Conservation (phyloP, 768 basidiomycete species). For the Leccinellum luteum region DNA sequence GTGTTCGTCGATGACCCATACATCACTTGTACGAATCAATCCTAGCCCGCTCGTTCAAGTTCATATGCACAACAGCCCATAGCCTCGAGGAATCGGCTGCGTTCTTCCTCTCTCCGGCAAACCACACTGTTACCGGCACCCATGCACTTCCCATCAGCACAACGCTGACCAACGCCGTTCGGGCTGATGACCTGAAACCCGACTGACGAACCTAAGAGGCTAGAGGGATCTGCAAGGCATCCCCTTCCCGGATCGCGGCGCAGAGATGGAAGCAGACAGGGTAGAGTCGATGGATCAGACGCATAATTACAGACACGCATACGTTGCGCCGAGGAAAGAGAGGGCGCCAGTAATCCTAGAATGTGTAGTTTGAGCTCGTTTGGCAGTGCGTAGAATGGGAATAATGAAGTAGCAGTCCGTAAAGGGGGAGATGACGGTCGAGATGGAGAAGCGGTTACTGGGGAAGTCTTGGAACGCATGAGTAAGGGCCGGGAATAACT, state of each 20-base stretch:
- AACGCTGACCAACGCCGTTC: constrained; percentile 21
- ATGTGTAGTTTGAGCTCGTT: constrained; percentile 56
- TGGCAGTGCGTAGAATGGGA: constrained; percentile 47
- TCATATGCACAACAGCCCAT: constrained; percentile 51
- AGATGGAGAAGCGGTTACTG: constrained; percentile 12
- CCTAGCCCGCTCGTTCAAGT: constrained; percentile 15
- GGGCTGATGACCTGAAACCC: constrained; percentile 5
- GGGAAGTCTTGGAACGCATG: constrained; percentile 27
- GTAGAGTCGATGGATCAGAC: constrained; percentile 47
- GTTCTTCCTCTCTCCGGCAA: constrained; percentile 42
- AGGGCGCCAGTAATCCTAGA: constrained; percentile 54
- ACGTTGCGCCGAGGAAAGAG: constrained; percentile 54
- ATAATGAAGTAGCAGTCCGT: constrained; percentile 19
- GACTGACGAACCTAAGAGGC: constrained; percentile 11
- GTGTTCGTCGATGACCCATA: neutral
- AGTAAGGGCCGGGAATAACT: constrained; percentile 48
- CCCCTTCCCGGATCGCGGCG: constrained; percentile 18
- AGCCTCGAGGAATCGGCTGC: constrained; percentile 41
- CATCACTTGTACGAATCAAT: neutral
- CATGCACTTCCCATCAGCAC: constrained; percentile 40
- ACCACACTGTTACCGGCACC: constrained; percentile 36
- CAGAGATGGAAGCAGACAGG: constrained; percentile 36
- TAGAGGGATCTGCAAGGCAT: constrained; percentile 22
- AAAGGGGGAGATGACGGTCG: constrained; percentile 14
- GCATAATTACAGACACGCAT: constrained; percentile 56